Percentiles rank a stretch among this genome's conserved stretches.
Conservation (phyloP, 768 basidiomycete genomes). For the Cytidiella melzeri region DNA sequence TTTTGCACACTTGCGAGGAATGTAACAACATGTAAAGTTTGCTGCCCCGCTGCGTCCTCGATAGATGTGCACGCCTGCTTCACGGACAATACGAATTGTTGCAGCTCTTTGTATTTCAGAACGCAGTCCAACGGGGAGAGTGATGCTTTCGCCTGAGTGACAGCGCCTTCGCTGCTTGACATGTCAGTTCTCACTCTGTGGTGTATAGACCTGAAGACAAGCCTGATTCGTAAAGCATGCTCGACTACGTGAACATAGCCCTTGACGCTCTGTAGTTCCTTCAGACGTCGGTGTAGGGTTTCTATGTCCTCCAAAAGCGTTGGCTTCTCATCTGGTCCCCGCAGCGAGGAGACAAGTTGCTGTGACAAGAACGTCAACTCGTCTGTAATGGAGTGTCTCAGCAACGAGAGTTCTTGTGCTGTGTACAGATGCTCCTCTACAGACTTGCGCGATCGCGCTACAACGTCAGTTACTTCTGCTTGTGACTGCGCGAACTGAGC, state of each 20-base stretch:
- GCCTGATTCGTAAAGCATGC: slow-evolving; percentile 70
- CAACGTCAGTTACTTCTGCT: slow-evolving; percentile 37
- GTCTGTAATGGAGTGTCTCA: slow-evolving; percentile 73
- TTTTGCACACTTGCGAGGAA: slow-evolving; percentile 61
- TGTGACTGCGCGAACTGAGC: slow-evolving; percentile 56
- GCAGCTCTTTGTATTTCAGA: slow-evolving; percentile 53
- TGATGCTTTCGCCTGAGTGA: slow-evolving; percentile 42
- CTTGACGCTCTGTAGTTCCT: slow-evolving; percentile 70
- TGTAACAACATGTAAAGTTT: slow-evolving; percentile 50
- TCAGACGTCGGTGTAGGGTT: slow-evolving; percentile 66
- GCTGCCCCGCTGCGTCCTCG: slow-evolving; percentile 40
- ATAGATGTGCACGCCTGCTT: slow-evolving; percentile 36
- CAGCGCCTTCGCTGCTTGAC: slow-evolving; percentile 50
- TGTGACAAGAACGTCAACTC: slow-evolving; percentile 63
- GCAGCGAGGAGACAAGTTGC: slow-evolving; percentile 54
- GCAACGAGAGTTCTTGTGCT: slow-evolving; percentile 69
- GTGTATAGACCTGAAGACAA: slow-evolving; percentile 14
- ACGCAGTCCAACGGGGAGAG: slow-evolving; percentile 35
- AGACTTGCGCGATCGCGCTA: slow-evolving; percentile 41
- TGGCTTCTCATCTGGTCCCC: slow-evolving; percentile 40
- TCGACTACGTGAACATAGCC: slow-evolving; percentile 73
- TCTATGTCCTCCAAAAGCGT: slow-evolving; percentile 83
- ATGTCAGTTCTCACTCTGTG: neutral
- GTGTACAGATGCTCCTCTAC: slow-evolving; percentile 48
- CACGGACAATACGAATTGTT: slow-evolving; percentile 52